A percentile compares a stretch with the other conserved stretches of the same genome.
Conservation (phyloP, 208 protist species). For the Endotrypanum monterogeii region DNA sequence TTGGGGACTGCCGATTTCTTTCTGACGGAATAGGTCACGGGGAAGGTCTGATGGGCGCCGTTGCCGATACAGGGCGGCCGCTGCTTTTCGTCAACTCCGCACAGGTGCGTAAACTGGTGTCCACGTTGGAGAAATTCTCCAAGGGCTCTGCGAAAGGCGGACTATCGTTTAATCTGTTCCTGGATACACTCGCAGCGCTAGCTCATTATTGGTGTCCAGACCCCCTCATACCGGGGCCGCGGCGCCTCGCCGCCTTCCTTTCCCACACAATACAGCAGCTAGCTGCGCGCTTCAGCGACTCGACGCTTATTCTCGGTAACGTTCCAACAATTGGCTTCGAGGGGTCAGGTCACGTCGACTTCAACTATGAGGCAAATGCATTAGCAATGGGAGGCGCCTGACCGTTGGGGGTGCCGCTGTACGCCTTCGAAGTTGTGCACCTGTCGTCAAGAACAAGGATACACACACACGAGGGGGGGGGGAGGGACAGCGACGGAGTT, state of each 20-base stretch:
- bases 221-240: slow-evolving; percentile 58
- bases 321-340: slow-evolving; percentile 56
- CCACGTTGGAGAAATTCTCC: slow-evolving; percentile 22
- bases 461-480: background rate
- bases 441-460: too few relatives aligned
- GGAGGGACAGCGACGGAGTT: background rate
- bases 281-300: slow-evolving; percentile 42
- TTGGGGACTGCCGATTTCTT: slow-evolving; percentile 76
- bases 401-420: background rate
- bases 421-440: background rate
- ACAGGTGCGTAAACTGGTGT: slow-evolving; percentile 42
- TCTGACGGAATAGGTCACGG: slow-evolving; percentile 20
- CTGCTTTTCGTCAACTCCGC: slow-evolving; percentile 44
- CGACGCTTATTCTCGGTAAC: slow-evolving; percentile 67
- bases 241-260: slow-evolving; percentile 79
- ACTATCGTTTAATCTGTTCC: slow-evolving; percentile 74
- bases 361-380: slow-evolving; percentile 24
- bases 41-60: background rate
- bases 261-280: slow-evolving; percentile 59
- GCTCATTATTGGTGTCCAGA: slow-evolving; percentile 82
- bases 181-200: slow-evolving; percentile 57
- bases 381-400: background rate
- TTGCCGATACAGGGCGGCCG: slow-evolving; percentile 16
- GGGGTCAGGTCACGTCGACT: slow-evolving; percentile 51
- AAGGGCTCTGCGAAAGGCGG: slow-evolving; percentile 33